Evolutionary conservation across 1,284 basidiomycete genomes (phyloP), one percentile per base, ranked within the genome.

Genomic region (Apiotrichum sp.): DNA sequence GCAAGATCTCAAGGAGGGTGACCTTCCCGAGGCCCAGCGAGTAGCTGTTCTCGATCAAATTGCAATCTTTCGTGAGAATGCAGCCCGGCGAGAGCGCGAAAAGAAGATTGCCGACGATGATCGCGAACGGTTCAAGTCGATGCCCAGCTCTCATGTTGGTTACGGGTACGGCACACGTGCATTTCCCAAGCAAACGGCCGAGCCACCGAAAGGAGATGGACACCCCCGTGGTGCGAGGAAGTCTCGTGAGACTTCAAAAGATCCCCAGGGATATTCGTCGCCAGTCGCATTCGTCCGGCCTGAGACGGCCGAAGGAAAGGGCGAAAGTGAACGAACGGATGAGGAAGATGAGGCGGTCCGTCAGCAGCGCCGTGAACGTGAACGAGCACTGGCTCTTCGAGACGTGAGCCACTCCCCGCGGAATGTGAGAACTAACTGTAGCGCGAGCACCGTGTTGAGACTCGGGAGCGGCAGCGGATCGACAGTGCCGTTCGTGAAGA

Each of bases 11-110:
- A 88, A 93, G 69, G 90, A 93, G 77, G 89, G 90, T 50, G 93
- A 97, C 69, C 81, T 98, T 32, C 93, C 93, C n/a, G 93, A 95
- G 76, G 88, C 89, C 1, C 91, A 93, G 74, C 86, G 93, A 29
- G 91, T 88, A 2, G 86, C 89, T 35, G 93, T 98, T 54, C 86
- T 97, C 57, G 89, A 86, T 38, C 93, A 97, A 72, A 98, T 98
- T 59, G 91, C 92, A 1, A 86, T 92, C 66, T 97, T 93, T 74
- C 83, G 90, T 53, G 89, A 92, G 74, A 83, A 87, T 14, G 87
- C 89, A 0, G 89, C 88, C 11, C 89, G 89, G 70, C 80, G 87
- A 33, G 90, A 93, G 67, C 82, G 87, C 36, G 88, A 93, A 73
- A 90, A 90, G 77, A 78, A 87, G 77, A 80, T 82, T 52, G 84